phyloP scores from a whole-genome alignment of 2,329 filamentous ascomycete genomes.

The Aspergillus bombycis region DNA sequence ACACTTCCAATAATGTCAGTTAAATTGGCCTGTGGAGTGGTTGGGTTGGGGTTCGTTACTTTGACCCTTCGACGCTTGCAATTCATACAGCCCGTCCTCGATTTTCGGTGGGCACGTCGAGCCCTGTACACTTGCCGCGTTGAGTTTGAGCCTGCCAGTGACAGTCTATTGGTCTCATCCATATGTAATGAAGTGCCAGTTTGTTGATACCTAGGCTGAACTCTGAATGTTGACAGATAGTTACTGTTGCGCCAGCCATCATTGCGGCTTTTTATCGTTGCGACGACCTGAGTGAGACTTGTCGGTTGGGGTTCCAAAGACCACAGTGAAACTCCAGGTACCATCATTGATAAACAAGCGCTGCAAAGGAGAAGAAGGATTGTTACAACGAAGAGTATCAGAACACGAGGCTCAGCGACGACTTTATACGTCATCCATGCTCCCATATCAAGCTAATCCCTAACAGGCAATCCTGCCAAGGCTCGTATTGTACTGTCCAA shows the following conservation, averaged over 20 bases:
- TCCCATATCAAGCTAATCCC: not conserved
- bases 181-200: not conserved
- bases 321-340: not conserved
- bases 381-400: not conserved
- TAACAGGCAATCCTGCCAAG: not conserved
- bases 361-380: not conserved
- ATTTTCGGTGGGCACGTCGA: slow-evolving; percentile 2
- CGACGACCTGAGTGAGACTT: not conserved
- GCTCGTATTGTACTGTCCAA: not conserved
- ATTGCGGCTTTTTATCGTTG: not conserved
- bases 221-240: not conserved
- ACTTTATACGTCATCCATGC: not conserved
- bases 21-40: no score
- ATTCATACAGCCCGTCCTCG: not conserved
- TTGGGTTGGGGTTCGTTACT: no score
- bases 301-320: not conserved
- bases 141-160: not conserved
- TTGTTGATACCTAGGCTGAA: not conserved
- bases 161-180: fast-evolving
- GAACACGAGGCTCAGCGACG: not conserved
- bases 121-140: not conserved
- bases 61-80: slow-evolving; percentile 4
- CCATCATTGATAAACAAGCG: not conserved
- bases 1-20: not conserved
- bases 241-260: not conserved